These are phyloP conservation scores for Mitragyna speciosa DNA, from an alignment of 257 asterid genomes.

Conservation along the genomic window DNA sequence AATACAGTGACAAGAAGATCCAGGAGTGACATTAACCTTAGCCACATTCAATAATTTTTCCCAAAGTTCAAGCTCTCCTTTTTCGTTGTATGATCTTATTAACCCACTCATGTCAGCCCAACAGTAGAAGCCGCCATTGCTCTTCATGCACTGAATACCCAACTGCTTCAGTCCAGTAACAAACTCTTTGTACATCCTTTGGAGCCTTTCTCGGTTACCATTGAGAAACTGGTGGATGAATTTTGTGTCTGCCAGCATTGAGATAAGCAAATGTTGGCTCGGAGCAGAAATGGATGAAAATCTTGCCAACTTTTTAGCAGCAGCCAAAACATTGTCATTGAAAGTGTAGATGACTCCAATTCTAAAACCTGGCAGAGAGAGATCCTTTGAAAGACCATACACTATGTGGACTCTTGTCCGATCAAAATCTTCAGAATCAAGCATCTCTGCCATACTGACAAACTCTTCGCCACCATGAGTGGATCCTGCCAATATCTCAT, in stretches of 20 bases:
- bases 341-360: constrained; percentile 42
- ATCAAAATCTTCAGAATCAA: constrained; percentile 43
- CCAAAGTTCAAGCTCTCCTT: constrained; percentile 67
- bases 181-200: constrained; percentile 39
- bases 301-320: constrained; percentile 51
- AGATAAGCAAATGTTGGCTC: constrained; percentile 42
- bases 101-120: constrained; percentile 68
- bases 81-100: constrained; percentile 51
- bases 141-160: constrained; percentile 47
- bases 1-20: constrained; percentile 61
- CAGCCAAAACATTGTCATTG: constrained; percentile 44
- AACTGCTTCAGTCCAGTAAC: constrained; percentile 42
- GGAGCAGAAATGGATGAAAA: constrained; percentile 58
- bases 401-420: constrained; percentile 52
- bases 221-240: constrained; percentile 35
- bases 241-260: constrained; percentile 49
- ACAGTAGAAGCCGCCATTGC: constrained; percentile 51
- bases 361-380: constrained; percentile 50
- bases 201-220: constrained; percentile 42
- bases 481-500: constrained; percentile 48
- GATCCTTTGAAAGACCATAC: constrained; percentile 51
- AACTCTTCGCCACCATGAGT: constrained; percentile 47
- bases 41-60: constrained; percentile 45
- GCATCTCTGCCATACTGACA: constrained; percentile 54
- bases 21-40: constrained; percentile 51